These are phyloP conservation scores for Verticillium nubilum DNA, from an alignment of 2,329 filamentous ascomycete species.

Conservation along the genomic window DNA sequence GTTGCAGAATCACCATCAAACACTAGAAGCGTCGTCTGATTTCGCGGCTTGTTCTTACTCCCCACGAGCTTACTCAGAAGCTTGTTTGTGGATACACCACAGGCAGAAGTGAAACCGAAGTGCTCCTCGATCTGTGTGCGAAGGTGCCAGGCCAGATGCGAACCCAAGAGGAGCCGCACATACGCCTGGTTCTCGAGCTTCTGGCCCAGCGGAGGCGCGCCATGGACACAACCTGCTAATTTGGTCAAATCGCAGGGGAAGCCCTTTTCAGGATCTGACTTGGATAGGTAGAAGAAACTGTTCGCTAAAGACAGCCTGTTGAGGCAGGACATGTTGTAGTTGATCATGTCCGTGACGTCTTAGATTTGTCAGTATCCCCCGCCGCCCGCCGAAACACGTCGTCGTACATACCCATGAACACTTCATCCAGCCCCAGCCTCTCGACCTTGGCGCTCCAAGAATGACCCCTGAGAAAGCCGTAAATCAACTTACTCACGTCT, in stretches of 20 bases:
- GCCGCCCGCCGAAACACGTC: too few relatives aligned
- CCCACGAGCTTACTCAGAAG: conserved; percentile 80
- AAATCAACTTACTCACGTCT: conserved; percentile 77
- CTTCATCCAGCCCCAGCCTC: conserved; percentile 85
- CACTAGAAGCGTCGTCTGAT: conserved; percentile 77
- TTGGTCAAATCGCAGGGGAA: conserved; percentile 71
- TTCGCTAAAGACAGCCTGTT: conserved; percentile 57
- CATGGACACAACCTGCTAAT: conserved; percentile 57
- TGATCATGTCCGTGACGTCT: conserved; percentile 81
- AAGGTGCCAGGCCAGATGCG: conserved; percentile 73
- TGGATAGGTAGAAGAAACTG: conserved; percentile 77
- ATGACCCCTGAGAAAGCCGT: conserved; percentile 63
- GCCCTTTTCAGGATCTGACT: conserved; percentile 68
- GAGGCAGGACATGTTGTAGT: conserved; percentile 71
- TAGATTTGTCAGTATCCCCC: conserved; percentile 42
- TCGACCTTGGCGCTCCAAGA: conserved; percentile 78
- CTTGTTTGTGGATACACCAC: conserved; percentile 85
- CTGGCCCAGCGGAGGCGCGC: conserved; percentile 13
- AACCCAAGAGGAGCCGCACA: conserved; percentile 67
- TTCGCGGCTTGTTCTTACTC: conserved; percentile 77
- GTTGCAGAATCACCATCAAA: conserved; percentile 52
- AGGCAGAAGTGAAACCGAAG: conserved; percentile 81
- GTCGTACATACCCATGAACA: conserved; percentile 41
- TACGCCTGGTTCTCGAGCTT: conserved; percentile 32
- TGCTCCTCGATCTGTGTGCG: conserved; percentile 67